Conservation (phyloP, 2,329 filamentous ascomycete genomes). For the Colletotrichum sp. region DNA sequence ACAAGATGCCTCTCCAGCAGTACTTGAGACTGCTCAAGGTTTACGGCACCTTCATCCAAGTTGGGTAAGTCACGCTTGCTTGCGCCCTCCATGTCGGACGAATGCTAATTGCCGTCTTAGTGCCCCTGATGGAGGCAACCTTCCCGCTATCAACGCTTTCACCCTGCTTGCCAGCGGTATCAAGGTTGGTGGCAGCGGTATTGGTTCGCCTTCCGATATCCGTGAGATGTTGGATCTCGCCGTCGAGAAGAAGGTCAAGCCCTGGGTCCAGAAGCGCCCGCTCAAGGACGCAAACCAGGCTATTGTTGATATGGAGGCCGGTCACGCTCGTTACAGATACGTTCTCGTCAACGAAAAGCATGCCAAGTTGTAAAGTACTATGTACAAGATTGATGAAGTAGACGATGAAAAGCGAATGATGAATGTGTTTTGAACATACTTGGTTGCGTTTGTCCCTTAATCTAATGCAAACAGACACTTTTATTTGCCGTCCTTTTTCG, state of each 20-base stretch:
- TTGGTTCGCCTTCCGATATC: conserved; percentile 53
- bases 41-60: conserved; percentile 27
- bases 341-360: conserved; percentile 43
- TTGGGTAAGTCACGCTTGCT: conserved; percentile 18
- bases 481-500: background rate
- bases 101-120: background rate
- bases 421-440: background rate
- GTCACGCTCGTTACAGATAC: conserved; percentile 51
- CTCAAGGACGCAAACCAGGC: conserved; percentile 58
- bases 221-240: conserved; percentile 61
- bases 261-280: conserved; percentile 56
- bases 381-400: background rate
- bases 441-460: background rate
- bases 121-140: conserved; percentile 56
- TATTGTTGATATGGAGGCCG: conserved; percentile 57
- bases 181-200: conserved; percentile 45
- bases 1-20: conserved; percentile 51
- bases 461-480: background rate
- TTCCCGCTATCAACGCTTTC: conserved; percentile 50
- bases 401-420: background rate
- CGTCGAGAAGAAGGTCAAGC: conserved; percentile 56
- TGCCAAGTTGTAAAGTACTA: background rate
- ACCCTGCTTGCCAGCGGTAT: conserved; percentile 60
- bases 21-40: conserved; percentile 59
- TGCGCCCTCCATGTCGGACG: background rate